Evolutionary conservation across 208 protist species (phyloP).

Genomic region (Trypanosoma scelopori): DNA sequence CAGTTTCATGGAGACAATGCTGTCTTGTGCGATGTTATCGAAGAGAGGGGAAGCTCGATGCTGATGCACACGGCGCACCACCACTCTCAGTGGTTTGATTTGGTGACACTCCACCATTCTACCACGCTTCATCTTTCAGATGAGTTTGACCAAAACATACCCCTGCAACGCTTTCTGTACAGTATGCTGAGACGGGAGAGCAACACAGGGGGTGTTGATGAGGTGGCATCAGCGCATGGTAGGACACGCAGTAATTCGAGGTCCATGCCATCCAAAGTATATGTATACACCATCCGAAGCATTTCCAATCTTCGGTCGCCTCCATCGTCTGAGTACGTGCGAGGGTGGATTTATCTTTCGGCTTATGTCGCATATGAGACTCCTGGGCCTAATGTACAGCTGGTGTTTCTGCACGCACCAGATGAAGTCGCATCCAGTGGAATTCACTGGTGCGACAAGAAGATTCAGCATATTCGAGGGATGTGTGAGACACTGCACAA

Average conservation of each 20-base stretch:
- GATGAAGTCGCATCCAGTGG: not conserved
- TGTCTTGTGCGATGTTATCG: constrained; percentile 19
- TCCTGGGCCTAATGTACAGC: constrained; percentile 7
- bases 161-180: constrained; percentile 11
- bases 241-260: not conserved
- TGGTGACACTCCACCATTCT: constrained; percentile 22
- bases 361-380: constrained; percentile 38
- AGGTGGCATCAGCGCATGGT: too few species aligned
- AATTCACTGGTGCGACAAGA: constrained; percentile 6
- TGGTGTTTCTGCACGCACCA: constrained; percentile 13
- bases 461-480: constrained; percentile 13
- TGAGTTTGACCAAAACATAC: constrained; percentile 2
- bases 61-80: constrained; percentile 26
- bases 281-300: constrained; percentile 27
- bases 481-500: constrained; percentile 28
- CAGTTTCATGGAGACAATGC: constrained; percentile 23
- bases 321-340: constrained; percentile 4
- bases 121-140: constrained; percentile 2
- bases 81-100: constrained; percentile 13
- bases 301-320: constrained; percentile 5
- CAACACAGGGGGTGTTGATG: not conserved
- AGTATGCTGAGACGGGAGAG: not conserved
- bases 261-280: constrained; percentile 6
- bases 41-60: not conserved
- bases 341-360: constrained; percentile 26